Conservation (phyloP, 345 rosid genomes). For the thale cress (Arabidopsis thaliana) region TAIR10.1 NC_003070.9:10298501-10299000, state of each 20-base stretch:
- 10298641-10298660: slow-evolving; percentile 76
- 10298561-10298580: slow-evolving; percentile 65
- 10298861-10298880: slow-evolving; percentile 81
- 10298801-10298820: neutral
- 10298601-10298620: slow-evolving; percentile 94
- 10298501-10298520: slow-evolving; percentile 76
- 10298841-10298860: slow-evolving; percentile 91
- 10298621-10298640: slow-evolving; percentile 66
- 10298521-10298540: slow-evolving; percentile 81
- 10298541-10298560: slow-evolving; percentile 81
- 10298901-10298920: slow-evolving; percentile 70
- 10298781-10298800: neutral
- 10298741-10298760: neutral
- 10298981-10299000: slow-evolving; percentile 79
- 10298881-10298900: slow-evolving; percentile 65
- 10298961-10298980: slow-evolving; percentile 61
- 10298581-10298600: slow-evolving; percentile 65
- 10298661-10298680: slow-evolving; percentile 85
- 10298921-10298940: slow-evolving; percentile 78
- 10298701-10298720: slow-evolving; percentile 13
- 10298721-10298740: neutral
- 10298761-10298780: neutral
- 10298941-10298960: slow-evolving; percentile 56
- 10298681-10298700: slow-evolving; percentile 26
- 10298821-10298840: slow-evolving; percentile 50